A percentile compares a stretch with the other conserved stretches of the same genome.
phyloP scores from a whole-genome alignment of 2,329 filamentous ascomycete genomes.

The Phialophora macrospora region DNA sequence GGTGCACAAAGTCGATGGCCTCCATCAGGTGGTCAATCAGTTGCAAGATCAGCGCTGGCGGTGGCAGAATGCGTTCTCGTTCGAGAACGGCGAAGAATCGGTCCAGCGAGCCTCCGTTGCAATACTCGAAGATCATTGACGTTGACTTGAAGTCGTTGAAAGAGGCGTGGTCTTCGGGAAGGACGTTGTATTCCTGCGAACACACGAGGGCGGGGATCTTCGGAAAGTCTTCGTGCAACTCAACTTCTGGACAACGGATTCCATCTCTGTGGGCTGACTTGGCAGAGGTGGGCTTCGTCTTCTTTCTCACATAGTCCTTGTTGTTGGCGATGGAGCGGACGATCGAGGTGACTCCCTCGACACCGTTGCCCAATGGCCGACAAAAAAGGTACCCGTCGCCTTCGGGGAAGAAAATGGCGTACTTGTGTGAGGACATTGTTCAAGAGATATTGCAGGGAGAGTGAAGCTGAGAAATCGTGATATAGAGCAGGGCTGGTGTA shows the following conservation, averaged over 20 bases:
- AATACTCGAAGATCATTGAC: constrained; percentile 22
- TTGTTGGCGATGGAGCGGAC: constrained; percentile 26
- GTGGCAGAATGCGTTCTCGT: constrained; percentile 1
- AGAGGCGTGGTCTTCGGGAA: not conserved
- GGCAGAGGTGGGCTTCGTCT: constrained; percentile 9
- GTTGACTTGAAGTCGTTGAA: constrained; percentile 10
- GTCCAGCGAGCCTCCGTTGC: constrained; percentile 27
- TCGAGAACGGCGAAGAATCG: constrained; percentile 10
- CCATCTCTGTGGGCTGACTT: not conserved
- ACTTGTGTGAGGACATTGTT: constrained; percentile 11
- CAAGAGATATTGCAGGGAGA: no score
- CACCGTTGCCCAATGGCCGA: constrained; percentile 8
- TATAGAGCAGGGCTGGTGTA: not conserved
- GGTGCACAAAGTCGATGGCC: constrained; percentile 16
- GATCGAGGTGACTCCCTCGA: constrained; percentile 10
- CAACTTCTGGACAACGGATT: constrained; percentile 18
- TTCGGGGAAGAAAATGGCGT: constrained; percentile 28
- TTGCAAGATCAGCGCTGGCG: constrained; percentile 17
- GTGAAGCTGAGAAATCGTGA: not conserved
- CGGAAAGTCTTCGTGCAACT: constrained; percentile 14
- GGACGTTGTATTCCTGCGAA: constrained; percentile 8
- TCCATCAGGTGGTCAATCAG: constrained; percentile 22
- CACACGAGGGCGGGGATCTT: constrained; percentile 14
- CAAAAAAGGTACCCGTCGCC: constrained; percentile 17
- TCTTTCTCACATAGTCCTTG: constrained; percentile 33